phyloP scores from a whole-genome alignment of 2,329 filamentous ascomycete genomes.

The Fusarium sp. region DNA sequence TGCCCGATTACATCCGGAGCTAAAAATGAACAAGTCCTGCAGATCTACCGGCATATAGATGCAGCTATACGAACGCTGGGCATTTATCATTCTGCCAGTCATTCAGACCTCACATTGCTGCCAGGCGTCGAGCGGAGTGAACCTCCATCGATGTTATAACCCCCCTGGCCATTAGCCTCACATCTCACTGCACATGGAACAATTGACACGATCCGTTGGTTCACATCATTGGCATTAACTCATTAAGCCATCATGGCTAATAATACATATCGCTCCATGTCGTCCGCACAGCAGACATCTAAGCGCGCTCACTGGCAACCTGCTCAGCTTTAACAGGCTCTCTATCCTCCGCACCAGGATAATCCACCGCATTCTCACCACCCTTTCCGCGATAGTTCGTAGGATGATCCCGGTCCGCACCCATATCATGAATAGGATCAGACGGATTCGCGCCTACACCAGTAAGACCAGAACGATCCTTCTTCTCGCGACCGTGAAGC shows the following conservation, averaged over 20 bases:
- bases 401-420: slow-evolving; percentile 46
- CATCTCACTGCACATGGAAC: not conserved
- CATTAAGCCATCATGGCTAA: slow-evolving; percentile 20
- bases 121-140: accelerated
- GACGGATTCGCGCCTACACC: slow-evolving; percentile 49
- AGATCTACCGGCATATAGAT: not conserved
- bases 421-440: slow-evolving; percentile 45
- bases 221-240: slow-evolving; percentile 29
- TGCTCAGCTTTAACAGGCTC: slow-evolving; percentile 34
- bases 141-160: not conserved
- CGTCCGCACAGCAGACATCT: slow-evolving; percentile 1
- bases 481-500: slow-evolving; percentile 50
- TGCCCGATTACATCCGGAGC: not conserved
- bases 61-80: not conserved
- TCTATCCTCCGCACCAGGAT: slow-evolving; percentile 37
- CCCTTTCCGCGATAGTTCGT: slow-evolving; percentile 33
- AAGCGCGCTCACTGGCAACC: slow-evolving; percentile 38
- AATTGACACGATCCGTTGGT: not conserved
- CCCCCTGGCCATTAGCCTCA: not conserved
- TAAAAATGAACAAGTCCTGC: not conserved
- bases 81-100: no score
- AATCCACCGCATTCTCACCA: slow-evolving; percentile 30
- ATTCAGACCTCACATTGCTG: not conserved
- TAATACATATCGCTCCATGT: slow-evolving; percentile 2
- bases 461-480: slow-evolving; percentile 53